Evolutionary conservation across 164 flowering plant species (phyloP).

Genomic region (Dillenia suffruticosa): DNA sequence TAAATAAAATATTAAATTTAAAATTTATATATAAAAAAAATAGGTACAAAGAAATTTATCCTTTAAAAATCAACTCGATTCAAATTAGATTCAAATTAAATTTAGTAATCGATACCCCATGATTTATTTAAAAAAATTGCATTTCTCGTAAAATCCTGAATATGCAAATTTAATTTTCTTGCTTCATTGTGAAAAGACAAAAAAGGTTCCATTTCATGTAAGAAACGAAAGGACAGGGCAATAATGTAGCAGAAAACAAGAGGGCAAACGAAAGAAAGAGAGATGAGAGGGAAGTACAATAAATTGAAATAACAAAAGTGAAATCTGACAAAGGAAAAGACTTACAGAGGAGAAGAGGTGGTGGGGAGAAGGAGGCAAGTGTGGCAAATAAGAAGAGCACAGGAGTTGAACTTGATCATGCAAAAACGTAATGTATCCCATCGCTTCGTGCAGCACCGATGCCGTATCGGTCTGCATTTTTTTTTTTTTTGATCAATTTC

Average conservation of each 20-base stretch:
- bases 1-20: too few species aligned
- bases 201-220: not conserved
- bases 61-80: too few species aligned
- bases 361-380: slow-evolving; percentile 22
- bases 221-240: not conserved
- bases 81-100: too few species aligned
- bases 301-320: not conserved
- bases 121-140: too few species aligned
- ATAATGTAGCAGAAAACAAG: not conserved
- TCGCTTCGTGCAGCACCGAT: slow-evolving; percentile 89
- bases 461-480: slow-evolving; percentile 84
- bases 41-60: too few species aligned
- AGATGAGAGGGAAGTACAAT: not conserved
- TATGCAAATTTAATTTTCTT: too few species aligned
- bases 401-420: slow-evolving; percentile 82
- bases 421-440: slow-evolving; percentile 81
- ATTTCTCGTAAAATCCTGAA: too few species aligned
- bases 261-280: not conserved
- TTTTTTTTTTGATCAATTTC: too few species aligned
- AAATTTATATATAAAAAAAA: too few species aligned
- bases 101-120: too few species aligned
- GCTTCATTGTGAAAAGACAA: not conserved
- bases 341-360: slow-evolving; percentile 53
- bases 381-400: slow-evolving; percentile 64
- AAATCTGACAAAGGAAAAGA: not conserved